Evolutionary conservation across 2,329 filamentous ascomycete genomes (phyloP), one percentile per base, ranked within the genome.

Genomic region (Aureobasidium namibiae): DNA sequence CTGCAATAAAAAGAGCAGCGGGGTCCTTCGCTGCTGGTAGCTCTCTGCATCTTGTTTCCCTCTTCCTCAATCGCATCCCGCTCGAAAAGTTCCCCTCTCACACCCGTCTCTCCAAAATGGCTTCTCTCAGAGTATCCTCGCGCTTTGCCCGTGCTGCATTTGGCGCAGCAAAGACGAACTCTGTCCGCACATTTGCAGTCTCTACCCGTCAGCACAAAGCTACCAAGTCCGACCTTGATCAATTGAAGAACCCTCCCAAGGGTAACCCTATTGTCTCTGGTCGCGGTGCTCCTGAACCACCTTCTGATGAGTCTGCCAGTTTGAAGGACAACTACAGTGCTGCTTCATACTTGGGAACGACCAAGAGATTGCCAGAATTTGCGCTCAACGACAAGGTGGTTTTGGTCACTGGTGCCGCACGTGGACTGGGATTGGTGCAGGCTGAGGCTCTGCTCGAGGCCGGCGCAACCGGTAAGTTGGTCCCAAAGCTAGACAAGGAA

Each of bases 391-490:
- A 83, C 73, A 90, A 85, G 72, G 80, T 88, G 1, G 82, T 90
- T 48, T 70, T 88, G 31, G 84, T 91, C 3, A 88, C 87, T 1
- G 88, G 88, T 18, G 88, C 82, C 58, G 88, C 82, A 2, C 80
- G 84, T 61, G 89, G 89, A 0, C 78, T 92, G 10, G 88, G 88
- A n/a, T 73, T 92, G 21, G 82, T 85, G 6, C 82, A 91, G 66
- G 82, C 87, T 1, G 87, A 92, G 66, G 87, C 85, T 1, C 74
- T 92, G 14, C 76, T 89, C 13, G 87, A 92, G 71, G 88, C 88
- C 24, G 88, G 89, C 21, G 89, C 89, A 34, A 87, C 72, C 63
- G 81, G 82, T 83, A 67, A 50, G 68, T 67, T 13, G 7, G 18
- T 7, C 41, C 9, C 14, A n/a, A 18, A 11, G n/a, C 1, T 6